These are phyloP conservation scores for Exobasidium cylindrosporum DNA, from an alignment of 1,284 basidiomycete species.

Conservation along the genomic window DNA sequence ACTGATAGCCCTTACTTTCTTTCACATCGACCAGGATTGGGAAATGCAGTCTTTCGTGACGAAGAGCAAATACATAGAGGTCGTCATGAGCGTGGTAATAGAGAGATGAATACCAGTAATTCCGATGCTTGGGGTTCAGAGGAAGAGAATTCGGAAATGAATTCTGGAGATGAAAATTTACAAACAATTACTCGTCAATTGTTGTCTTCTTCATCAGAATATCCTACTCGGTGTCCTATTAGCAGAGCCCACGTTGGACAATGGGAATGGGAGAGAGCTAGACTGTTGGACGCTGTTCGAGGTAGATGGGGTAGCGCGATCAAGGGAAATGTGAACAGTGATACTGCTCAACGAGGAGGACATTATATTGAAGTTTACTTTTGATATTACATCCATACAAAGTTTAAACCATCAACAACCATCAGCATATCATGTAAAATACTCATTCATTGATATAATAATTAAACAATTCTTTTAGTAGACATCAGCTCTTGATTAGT, in stretches of 20 bases:
- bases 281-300: not conserved
- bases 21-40: not conserved
- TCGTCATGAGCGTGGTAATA: not conserved
- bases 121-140: not conserved
- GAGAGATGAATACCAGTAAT: too few species aligned
- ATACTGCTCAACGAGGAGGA: not conserved
- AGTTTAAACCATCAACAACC: not conserved
- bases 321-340: not conserved
- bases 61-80: not conserved
- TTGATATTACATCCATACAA: not conserved
- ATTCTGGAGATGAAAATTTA: not conserved
- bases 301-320: conserved; percentile 4
- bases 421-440: too few species aligned
- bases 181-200: not conserved
- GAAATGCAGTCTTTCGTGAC: not conserved
- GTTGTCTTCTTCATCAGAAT: not conserved
- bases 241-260: not conserved
- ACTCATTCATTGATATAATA: not conserved
- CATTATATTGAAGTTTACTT: not conserved
- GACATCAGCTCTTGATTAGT: too few species aligned
- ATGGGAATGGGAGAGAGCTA: conserved; percentile 1
- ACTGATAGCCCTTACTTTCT: conserved; percentile 1
- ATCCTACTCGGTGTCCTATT: conserved; percentile 4
- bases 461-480: too few species aligned
- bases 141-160: not conserved